Percentiles rank a stretch among this genome's conserved stretches.
Conservation (phyloP, 495 filamentous ascomycete genomes). For the Chaetomidium leptoderma region DNA sequence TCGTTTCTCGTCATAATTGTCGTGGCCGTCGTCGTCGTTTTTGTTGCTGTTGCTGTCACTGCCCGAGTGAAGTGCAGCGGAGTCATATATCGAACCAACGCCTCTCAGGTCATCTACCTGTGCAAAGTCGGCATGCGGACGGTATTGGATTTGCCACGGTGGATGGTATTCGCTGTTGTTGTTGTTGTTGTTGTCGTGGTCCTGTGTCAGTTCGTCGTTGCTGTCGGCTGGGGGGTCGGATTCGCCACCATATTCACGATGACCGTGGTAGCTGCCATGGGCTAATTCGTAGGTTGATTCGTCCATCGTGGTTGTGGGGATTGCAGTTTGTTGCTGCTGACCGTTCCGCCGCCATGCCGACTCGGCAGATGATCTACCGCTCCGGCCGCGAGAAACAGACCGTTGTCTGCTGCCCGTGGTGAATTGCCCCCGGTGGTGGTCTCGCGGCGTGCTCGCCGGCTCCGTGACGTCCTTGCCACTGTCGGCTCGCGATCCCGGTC, state of each 20-base stretch:
- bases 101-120: conserved; percentile 21
- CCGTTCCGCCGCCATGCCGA: background rate
- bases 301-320: background rate
- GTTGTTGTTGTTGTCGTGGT: background rate
- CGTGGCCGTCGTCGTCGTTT: background rate
- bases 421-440: background rate
- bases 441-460: conserved; percentile 6
- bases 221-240: background rate
- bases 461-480: conserved; percentile 25
- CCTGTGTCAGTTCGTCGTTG: background rate
- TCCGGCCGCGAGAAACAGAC: background rate
- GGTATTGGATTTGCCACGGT: background rate
- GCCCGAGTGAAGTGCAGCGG: background rate
- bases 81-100: conserved; percentile 22
- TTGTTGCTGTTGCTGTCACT: no score
- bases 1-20: background rate
- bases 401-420: background rate
- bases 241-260: background rate
- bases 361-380: background rate
- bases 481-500: conserved; percentile 16
- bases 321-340: background rate
- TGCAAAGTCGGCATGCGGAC: background rate
- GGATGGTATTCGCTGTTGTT: background rate
- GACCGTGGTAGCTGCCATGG: background rate
- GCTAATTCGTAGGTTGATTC: background rate